These are phyloP conservation scores for Brettanomyces nanus DNA, from an alignment of 805 yeast genomes.

Conservation along the genomic window DNA sequence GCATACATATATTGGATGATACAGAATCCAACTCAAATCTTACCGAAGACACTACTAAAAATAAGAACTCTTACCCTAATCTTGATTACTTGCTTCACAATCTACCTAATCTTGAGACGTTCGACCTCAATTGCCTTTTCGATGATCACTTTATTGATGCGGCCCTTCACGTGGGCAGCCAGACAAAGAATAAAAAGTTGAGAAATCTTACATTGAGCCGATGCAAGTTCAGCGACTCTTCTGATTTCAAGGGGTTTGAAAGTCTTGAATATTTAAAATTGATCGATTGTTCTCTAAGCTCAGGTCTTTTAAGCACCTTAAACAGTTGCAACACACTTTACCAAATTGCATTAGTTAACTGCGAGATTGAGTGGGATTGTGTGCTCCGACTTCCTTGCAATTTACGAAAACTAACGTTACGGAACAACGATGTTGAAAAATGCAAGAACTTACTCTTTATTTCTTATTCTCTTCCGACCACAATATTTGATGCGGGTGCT, in stretches of 20 bases:
- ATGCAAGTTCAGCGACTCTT: slow-evolving; percentile 1
- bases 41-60: too few relatives aligned
- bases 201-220: not conserved
- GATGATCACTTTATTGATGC: not conserved
- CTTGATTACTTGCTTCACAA: not conserved
- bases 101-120: not conserved
- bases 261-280: slow-evolving; percentile 10
- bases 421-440: slow-evolving; percentile 10
- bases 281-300: slow-evolving; percentile 13
- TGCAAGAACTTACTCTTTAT: slow-evolving; percentile 12
- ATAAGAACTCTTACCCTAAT: not conserved
- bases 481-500: not conserved
- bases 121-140: slow-evolving; percentile 1
- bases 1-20: not conserved
- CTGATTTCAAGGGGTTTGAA: slow-evolving; percentile 4
- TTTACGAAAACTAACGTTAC: slow-evolving; percentile 12
- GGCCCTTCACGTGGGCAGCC: not conserved
- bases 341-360: slow-evolving; percentile 13
- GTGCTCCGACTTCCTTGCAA: slow-evolving; percentile 12
- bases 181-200: not conserved
- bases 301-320: slow-evolving; percentile 9
- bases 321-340: slow-evolving; percentile 3
- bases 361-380: slow-evolving; percentile 14
- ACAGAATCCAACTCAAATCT: not conserved
- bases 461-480: not conserved